A percentile compares a stretch with the other conserved stretches of the same genome.
phyloP scores from a whole-genome alignment of 2,329 filamentous ascomycete genomes.

The Dactylellina parvicollis region DNA sequence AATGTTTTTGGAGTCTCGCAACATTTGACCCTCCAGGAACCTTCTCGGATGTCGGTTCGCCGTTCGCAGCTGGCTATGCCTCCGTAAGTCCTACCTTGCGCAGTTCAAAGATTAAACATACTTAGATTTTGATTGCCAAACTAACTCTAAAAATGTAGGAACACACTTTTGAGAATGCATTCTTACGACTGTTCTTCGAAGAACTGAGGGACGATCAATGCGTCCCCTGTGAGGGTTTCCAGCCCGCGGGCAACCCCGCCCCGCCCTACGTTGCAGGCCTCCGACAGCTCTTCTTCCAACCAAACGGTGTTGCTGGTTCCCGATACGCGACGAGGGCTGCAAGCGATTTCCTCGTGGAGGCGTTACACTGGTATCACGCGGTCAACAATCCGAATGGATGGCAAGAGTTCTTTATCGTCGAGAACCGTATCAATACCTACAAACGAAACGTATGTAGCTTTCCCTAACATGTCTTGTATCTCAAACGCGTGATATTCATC shows the following conservation, averaged over 20 bases:
- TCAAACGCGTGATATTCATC: too few species aligned
- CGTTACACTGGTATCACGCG: slow-evolving; percentile 11
- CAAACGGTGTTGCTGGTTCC: background rate
- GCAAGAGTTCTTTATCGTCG: slow-evolving; percentile 13
- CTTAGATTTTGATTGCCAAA: background rate
- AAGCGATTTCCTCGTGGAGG: slow-evolving; percentile 3
- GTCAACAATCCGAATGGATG: slow-evolving; percentile 2
- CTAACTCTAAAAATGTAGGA: background rate
- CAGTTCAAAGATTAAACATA: background rate
- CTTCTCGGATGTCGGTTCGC: background rate
- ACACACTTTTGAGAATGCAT: slow-evolving; percentile 16
- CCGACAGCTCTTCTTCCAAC: slow-evolving; percentile 5
- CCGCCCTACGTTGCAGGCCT: background rate
- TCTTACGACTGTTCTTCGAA: slow-evolving; percentile 7
- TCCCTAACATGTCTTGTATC: too few species aligned
- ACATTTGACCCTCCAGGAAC: background rate
- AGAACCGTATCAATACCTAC: slow-evolving; percentile 14
- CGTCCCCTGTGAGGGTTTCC: background rate
- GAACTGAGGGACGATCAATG: background rate
- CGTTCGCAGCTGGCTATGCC: slow-evolving; percentile 1
- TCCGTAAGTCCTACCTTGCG: background rate
- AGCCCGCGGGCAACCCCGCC: background rate
- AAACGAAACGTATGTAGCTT: slow-evolving; percentile 10
- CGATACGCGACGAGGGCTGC: background rate
- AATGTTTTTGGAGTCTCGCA: slow-evolving; percentile 1